Percentiles rank a stretch among this genome's conserved stretches.
phyloP scores from a whole-genome alignment of 2,329 filamentous ascomycete genomes.

The Passalora sequoiae region DNA sequence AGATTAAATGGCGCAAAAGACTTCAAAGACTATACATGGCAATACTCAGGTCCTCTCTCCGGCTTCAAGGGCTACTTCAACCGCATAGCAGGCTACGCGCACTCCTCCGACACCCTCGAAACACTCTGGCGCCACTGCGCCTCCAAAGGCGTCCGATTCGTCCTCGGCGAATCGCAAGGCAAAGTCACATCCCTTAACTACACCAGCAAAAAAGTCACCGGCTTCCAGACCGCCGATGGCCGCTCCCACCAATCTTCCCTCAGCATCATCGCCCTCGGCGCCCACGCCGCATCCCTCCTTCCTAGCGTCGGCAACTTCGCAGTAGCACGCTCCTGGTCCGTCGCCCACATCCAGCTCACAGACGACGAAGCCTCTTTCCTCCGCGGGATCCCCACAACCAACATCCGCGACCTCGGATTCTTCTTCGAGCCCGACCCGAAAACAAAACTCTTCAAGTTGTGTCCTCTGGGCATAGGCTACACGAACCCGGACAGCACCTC shows the following conservation, averaged over 20 bases:
- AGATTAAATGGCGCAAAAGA: slow-evolving; percentile 37
- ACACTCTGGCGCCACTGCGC: slow-evolving; percentile 44
- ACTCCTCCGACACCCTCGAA: slow-evolving; percentile 49
- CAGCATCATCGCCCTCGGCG: slow-evolving; percentile 51
- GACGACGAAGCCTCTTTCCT: slow-evolving; percentile 51
- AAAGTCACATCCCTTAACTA: slow-evolving; percentile 41
- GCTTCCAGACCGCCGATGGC: slow-evolving; percentile 39
- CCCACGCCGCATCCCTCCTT: slow-evolving; percentile 44
- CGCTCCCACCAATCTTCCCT: slow-evolving; percentile 36
- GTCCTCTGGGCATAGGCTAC: slow-evolving; percentile 54
- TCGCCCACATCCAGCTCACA: slow-evolving; percentile 56
- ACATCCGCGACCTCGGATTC: slow-evolving; percentile 58
- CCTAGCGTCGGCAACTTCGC: slow-evolving; percentile 49
- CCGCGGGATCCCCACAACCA: slow-evolving; percentile 56
- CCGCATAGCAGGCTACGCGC: slow-evolving; percentile 53
- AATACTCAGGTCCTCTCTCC: slow-evolving; percentile 46
- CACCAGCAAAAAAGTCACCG: slow-evolving; percentile 31
- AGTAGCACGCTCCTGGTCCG: slow-evolving; percentile 54
- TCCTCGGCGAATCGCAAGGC: slow-evolving; percentile 40
- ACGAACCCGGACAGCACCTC: slow-evolving; percentile 47
- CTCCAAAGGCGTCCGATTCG: slow-evolving; percentile 40
- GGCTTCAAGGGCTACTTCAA: slow-evolving; percentile 59
- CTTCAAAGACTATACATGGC: slow-evolving; percentile 44
- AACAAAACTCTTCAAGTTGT: slow-evolving; percentile 56
- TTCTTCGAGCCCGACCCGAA: slow-evolving; percentile 60